Evolutionary conservation across 345 rosid species (phyloP).

Genomic region (Jatropha curcas): DNA sequence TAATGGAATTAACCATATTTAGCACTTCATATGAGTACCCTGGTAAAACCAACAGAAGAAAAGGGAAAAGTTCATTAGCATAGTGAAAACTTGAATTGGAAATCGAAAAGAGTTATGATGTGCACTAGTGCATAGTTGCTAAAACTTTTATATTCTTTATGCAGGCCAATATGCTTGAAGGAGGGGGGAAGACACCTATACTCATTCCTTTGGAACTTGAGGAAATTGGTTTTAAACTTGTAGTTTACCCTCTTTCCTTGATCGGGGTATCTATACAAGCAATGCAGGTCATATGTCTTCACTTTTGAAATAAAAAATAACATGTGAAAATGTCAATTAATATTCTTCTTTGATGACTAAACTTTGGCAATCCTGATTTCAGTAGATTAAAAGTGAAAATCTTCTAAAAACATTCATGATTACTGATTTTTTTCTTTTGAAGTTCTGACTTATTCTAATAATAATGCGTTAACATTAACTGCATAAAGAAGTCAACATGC

Average conservation of each 20-base stretch:
- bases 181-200: slow-evolving; percentile 83
- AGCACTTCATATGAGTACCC: neutral
- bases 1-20: neutral
- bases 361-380: neutral
- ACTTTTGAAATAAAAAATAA: neutral
- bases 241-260: slow-evolving; percentile 77
- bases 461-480: neutral
- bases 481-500: neutral
- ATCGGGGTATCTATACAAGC: slow-evolving; percentile 86
- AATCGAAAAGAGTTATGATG: neutral
- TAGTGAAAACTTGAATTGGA: neutral
- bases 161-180: slow-evolving; percentile 91
- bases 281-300: slow-evolving; percentile 66
- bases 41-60: neutral
- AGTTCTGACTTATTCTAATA: neutral
- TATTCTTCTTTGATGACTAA: neutral
- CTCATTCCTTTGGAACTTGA: slow-evolving; percentile 75
- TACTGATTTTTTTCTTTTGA: neutral
- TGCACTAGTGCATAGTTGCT: neutral
- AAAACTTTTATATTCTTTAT: slow-evolving; percentile 9
- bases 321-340: neutral
- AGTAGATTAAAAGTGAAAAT: neutral
- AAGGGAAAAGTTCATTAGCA: neutral
- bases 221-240: slow-evolving; percentile 82
- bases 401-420: neutral